A percentile compares a stretch with the other conserved stretches of the same genome.
Conservation (phyloP, 768 basidiomycete species). For the Flagelloscypha sp. region DNA sequence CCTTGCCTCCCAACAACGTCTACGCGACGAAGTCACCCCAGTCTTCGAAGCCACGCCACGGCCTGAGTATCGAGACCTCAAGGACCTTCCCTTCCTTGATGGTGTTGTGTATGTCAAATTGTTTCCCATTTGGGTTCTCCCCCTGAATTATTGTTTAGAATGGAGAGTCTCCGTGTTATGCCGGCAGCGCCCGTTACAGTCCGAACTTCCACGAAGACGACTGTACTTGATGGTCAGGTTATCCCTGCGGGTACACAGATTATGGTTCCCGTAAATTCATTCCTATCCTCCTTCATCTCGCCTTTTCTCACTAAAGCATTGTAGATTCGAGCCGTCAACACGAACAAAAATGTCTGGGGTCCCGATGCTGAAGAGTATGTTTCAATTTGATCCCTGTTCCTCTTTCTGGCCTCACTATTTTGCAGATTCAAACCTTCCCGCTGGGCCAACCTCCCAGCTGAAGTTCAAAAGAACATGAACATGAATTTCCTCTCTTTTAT, state of each 20-base stretch:
- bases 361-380: constrained; percentile 40
- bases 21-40: constrained; percentile 45
- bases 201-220: constrained; percentile 28
- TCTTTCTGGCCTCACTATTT: neutral
- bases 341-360: constrained; percentile 42
- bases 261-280: constrained; percentile 24
- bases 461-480: constrained; percentile 25
- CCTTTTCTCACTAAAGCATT: neutral
- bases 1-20: constrained; percentile 36
- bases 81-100: constrained; percentile 31
- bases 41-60: constrained; percentile 23
- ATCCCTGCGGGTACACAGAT: constrained; percentile 37
- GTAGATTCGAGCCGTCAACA: constrained; percentile 44
- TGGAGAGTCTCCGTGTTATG: constrained; percentile 32
- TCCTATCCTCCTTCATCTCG: constrained; percentile 12
- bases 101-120: constrained; percentile 27
- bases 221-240: constrained; percentile 31
- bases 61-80: constrained; percentile 32
- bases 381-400: neutral
- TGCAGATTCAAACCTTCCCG: constrained; percentile 37
- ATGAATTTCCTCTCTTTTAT: constrained; percentile 32
- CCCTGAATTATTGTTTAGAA: constrained; percentile 14
- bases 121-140: neutral
- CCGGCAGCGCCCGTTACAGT: constrained; percentile 33
- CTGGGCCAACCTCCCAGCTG: constrained; percentile 36